Evolutionary conservation across 106 monocot species (phyloP), one percentile per base, ranked within the genome.

Genomic region (Dendrobium nobile): DNA sequence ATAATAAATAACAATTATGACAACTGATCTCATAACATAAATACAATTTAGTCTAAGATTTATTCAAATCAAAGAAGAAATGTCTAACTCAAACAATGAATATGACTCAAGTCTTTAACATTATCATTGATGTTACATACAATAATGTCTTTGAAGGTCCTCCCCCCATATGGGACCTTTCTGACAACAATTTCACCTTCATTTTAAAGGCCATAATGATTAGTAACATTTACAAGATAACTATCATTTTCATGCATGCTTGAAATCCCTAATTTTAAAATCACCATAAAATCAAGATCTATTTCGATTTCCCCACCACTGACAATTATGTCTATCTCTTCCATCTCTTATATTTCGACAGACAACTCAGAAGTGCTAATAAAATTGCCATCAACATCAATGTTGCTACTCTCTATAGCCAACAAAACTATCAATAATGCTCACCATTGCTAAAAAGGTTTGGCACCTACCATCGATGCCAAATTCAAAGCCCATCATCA

Each of bases 111-210:
- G n/a, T n/a, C n/a, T n/a, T 96, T 93, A 79, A 96, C 91, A 83
- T 90, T 96, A 78, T 93, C 93, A 85, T 91, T 96, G 70, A 96
- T 91, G 67, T 96, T 96, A 59, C 95, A 81, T 1, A 96, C 93
- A 79, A 96, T 93, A 37, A 96, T 81, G 47, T 93, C 93, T 83
- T 93, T 96, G 31, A 93, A 96, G 75, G 95, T 91, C 84, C 93
- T 91, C 79, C 93, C 95, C 22, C 95, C 95, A 75, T 85, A 91
- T 44, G 95, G 95, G 87, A 93, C 93, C 79, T 96, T 93, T 11
- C 95, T 91, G 70, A 88, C 84, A 48, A 93, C 82, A 59, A 89
- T 72, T 48, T 89, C 91, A 64, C 81, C 83, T 65, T 86, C 89
- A 82, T 86, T 91, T 79, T 84, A 72, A 74, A 85, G 47, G 64